These are phyloP conservation scores for Epichloe amarillans DNA, from an alignment of 2,329 filamentous ascomycete genomes.

Conservation along the genomic window DNA sequence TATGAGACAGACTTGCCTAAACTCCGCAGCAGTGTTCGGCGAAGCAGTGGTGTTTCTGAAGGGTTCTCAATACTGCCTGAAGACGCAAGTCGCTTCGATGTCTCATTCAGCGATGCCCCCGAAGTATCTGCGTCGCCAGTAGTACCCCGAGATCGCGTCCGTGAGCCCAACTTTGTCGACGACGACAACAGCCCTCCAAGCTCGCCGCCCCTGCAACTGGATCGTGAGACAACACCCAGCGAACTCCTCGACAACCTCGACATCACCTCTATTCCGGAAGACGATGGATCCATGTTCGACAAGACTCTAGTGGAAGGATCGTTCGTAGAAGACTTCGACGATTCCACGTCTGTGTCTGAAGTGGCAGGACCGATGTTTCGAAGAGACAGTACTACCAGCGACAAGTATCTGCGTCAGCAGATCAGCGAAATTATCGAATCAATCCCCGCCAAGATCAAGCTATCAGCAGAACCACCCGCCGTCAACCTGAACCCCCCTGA, in stretches of 20 bases:
- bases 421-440: constrained; percentile 66
- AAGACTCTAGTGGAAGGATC: constrained; percentile 31
- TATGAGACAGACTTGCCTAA: constrained; percentile 24
- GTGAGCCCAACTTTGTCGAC: constrained; percentile 19
- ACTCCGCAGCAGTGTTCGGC: constrained; percentile 17
- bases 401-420: constrained; percentile 64
- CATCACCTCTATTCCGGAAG: constrained; percentile 26
- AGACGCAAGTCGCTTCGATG: constrained; percentile 24
- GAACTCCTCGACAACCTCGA: constrained; percentile 34
- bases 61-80: constrained; percentile 27
- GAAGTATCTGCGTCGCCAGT: constrained; percentile 32
- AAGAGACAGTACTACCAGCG: constrained; percentile 28
- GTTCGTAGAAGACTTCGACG: constrained; percentile 34
- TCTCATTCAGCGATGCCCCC: constrained; percentile 27
- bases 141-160: constrained; percentile 16
- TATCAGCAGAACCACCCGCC: constrained; percentile 42
- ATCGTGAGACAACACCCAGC: constrained; percentile 18
- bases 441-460: constrained; percentile 66
- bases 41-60: constrained; percentile 20
- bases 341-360: constrained; percentile 22
- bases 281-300: constrained; percentile 23
- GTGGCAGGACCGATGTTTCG: constrained; percentile 12
- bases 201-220: constrained; percentile 27
- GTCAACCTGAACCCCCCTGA: constrained; percentile 49
- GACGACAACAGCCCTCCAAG: constrained; percentile 32